Evolutionary conservation across 148 eudicot species (phyloP), one percentile per base, ranked within the genome.

Genomic region (Dianthus caryophyllus): DNA sequence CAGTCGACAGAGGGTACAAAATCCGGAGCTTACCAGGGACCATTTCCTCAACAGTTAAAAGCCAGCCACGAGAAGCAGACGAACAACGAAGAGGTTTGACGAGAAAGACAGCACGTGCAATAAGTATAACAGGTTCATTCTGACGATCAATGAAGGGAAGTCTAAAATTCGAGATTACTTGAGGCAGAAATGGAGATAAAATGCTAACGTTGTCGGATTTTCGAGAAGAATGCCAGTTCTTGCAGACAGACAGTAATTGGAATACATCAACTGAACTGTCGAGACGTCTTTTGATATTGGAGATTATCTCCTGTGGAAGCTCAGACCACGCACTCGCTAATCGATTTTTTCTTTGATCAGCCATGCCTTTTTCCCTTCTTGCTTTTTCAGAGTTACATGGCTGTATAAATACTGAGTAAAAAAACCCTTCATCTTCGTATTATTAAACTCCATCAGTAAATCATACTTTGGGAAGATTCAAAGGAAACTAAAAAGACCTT

Each of bases 101-200:
- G 9, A 44, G 54, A 58, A 58, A 55, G 9, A 58, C 64, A 10
- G 64, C 29, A 44, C 54, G 31, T 17, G 72, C 72, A 11, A 69
- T n/a, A 17, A 69, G 52, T 1, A 21, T 53, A 9, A 53, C 26
- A 53, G 57, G 14, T 6, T 27, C 33, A 7, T 43, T 3, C 11
- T 2, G 46, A 14, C 44, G 21, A 8, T 39, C 43, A 39, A 53
- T 18, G n/a, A 56, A 57, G 8, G 72, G 65, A 21, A 69, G 72
- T 31, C 13, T 31, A 25, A 27, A 18, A 20, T 39, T 54, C 20
- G 61, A 16, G 9, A 52, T 53, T 7, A 8, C 17, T 2, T 27
- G 16, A 13, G 63, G 52, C 0, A 69, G 49, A 15, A 15, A 21
- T 22, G 47, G 55, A 20, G 65, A 61, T 46, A 69, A 17, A 18